Base-by-base conservation (phyloP, 257 asterid genomes). In the Dorcoceras hygrometricum region DNA sequence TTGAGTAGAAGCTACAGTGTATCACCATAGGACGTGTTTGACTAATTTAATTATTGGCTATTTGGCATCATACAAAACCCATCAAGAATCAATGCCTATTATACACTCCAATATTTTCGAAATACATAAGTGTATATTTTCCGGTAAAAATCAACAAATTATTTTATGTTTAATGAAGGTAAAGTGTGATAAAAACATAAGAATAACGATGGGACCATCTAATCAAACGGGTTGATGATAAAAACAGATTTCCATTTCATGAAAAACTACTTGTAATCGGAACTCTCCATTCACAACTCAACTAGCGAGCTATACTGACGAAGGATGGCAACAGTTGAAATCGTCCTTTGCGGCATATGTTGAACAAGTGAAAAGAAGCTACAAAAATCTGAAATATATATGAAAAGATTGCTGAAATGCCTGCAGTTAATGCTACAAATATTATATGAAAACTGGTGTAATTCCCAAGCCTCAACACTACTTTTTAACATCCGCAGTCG, bases 391-490 rank as follows among this genome's bases (percentile, higher is more conserved):
- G 22, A 16, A 16, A 46, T 46, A 39, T 39, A 39, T 39, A 39
- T 9, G 2, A 43, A 16, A 43, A 46, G 7, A 3, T 46, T 5
- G 20, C 22, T 2, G 20, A 46, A 46, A 46, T 4, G 54, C 54
- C 54, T 16, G 20, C n/a, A 46, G 20, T 46, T 16, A 57, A 25
- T 28, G 51, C 61, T 62, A 73, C 69, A 62, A 62, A 66, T 48
- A 4, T 3, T 51, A 51, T 57, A 57, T 27, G 59, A 56, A 66
- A 66, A 31, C n/a, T 25, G 57, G 69, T 66, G 75, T 32, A 71
- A 59, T 57, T 14, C n/a, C 34, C 62, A 32, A 75, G 65, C 71
- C 87, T 82, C 78, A 59, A 61, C 79, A 67, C 65, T 60, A 66
- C 22, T 22, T 56, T 23, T 56, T 23, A 63, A 32, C 73, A 71